A percentile compares a stretch with the other conserved stretches of the same genome.
These are phyloP conservation scores for Russula abietina DNA, from an alignment of 768 basidiomycete species.

Conservation along the genomic window DNA sequence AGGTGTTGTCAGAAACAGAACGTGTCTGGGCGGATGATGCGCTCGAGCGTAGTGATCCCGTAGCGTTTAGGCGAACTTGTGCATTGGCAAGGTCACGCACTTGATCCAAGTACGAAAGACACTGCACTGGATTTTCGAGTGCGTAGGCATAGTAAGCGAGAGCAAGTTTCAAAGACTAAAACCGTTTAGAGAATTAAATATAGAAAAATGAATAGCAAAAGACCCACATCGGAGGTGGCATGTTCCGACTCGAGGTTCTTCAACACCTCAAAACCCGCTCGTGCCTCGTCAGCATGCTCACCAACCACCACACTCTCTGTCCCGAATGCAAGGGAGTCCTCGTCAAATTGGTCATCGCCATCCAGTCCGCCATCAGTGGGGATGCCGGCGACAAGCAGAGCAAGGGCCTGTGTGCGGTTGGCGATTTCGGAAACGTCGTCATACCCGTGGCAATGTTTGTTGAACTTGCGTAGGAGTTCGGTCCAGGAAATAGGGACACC, in stretches of 20 bases:
- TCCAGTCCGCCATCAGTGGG: slow-evolving; percentile 43
- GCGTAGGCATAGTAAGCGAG: slow-evolving; percentile 82
- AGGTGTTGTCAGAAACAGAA: slow-evolving; percentile 33
- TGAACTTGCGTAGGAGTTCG: slow-evolving; percentile 78
- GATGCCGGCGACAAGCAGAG: slow-evolving; percentile 39
- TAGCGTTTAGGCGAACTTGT: slow-evolving; percentile 46
- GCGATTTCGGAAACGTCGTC: slow-evolving; percentile 59
- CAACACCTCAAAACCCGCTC: slow-evolving; percentile 11
- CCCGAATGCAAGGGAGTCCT: slow-evolving; percentile 19
- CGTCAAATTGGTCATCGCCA: slow-evolving; percentile 51
- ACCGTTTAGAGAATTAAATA: slow-evolving; percentile 13
- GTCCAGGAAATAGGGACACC: slow-evolving; percentile 59
- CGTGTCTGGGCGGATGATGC: slow-evolving; percentile 36
- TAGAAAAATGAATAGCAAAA: slow-evolving; percentile 3
- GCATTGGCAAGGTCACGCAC: slow-evolving; percentile 51
- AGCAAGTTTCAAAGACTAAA: slow-evolving; percentile 58
- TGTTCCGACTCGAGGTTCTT: slow-evolving; percentile 19
- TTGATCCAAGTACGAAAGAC: slow-evolving; percentile 51
- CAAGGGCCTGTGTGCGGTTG: slow-evolving; percentile 58
- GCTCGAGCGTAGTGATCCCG: slow-evolving; percentile 40
- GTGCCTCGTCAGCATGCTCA: slow-evolving; percentile 19
- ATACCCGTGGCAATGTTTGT: slow-evolving; percentile 70
- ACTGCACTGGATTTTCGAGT: slow-evolving; percentile 56
- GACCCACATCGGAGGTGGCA: slow-evolving; percentile 43
- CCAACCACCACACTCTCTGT: slow-evolving; percentile 13